Percentiles rank a stretch among this genome's conserved stretches.
These are phyloP conservation scores for Pistacia integerrima DNA, from an alignment of 345 rosid genomes.

Conservation along the genomic window DNA sequence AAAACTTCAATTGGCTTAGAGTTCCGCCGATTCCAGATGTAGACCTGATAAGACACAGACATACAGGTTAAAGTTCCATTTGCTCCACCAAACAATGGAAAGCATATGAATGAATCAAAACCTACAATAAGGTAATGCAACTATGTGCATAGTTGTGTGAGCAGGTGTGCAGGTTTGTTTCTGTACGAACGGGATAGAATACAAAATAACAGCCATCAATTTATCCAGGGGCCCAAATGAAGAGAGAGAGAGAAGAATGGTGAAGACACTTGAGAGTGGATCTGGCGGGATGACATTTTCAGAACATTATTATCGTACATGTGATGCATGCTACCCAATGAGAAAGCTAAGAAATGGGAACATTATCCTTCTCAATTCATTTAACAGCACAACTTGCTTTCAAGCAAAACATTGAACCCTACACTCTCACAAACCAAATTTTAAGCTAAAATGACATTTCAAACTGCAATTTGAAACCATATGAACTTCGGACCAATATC, in stretches of 20 bases:
- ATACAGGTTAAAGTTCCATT: constrained; percentile 8
- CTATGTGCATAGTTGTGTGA: too few species aligned
- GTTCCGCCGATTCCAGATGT: constrained; percentile 66
- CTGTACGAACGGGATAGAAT: neutral
- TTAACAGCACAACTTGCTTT: neutral
- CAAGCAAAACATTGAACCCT: neutral
- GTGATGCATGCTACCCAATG: neutral
- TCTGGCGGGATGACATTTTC: neutral
- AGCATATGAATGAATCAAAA: neutral
- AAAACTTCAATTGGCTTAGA: constrained; percentile 66
- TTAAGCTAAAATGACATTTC: neutral
- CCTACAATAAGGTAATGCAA: neutral
- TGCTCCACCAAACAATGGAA: neutral
- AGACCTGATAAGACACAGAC: constrained; percentile 51
- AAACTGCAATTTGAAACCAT: neutral
- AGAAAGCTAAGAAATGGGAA: neutral
- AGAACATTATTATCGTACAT: neutral
- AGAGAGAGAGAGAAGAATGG: neutral
- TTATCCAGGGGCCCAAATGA: neutral
- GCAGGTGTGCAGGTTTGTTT: neutral
- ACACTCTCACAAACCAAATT: constrained; percentile 5
- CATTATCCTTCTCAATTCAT: neutral
- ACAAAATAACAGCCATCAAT: neutral
- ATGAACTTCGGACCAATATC: neutral
- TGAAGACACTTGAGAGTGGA: neutral